These are phyloP conservation scores for Aspergillus spinulosporus DNA, from an alignment of 2,329 filamentous ascomycete genomes.

Conservation along the genomic window DNA sequence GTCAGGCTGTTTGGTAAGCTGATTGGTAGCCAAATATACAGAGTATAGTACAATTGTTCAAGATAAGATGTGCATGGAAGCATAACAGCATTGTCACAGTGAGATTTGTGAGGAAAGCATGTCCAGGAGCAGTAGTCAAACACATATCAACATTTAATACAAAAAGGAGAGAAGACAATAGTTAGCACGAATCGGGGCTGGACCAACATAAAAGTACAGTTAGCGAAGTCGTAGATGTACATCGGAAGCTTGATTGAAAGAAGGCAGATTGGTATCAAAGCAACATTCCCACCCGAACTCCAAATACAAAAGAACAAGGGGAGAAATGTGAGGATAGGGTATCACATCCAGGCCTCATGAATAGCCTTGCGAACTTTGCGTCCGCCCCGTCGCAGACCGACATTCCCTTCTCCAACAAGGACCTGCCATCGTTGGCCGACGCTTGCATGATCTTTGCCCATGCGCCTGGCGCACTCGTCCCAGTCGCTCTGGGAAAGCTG, in stretches of 20 bases:
- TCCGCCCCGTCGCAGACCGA: slow-evolving; percentile 40
- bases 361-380: slow-evolving; percentile 29
- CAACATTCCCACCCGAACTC: background rate
- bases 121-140: no score
- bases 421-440: slow-evolving; percentile 46
- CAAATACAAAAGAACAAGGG: background rate
- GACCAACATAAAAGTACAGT: background rate
- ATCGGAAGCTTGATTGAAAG: background rate
- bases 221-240: background rate
- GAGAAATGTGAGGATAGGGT: background rate
- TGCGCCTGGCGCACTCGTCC: slow-evolving; percentile 46
- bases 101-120: no score
- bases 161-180: background rate
- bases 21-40: no score
- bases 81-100: no score
- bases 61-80: no score
- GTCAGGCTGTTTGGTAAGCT: no score
- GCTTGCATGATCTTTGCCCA: slow-evolving; percentile 44
- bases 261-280: background rate
- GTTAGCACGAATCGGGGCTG: background rate
- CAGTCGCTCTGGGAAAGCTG: slow-evolving; percentile 46
- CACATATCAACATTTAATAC: no score
- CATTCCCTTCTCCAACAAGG: slow-evolving; percentile 46
- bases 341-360: slow-evolving; percentile 29
- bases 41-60: no score